A percentile compares a stretch with the other conserved stretches of the same genome.
These are phyloP conservation scores for Licmophora abbreviata DNA, from an alignment of 108 stramenopile species.

Conservation along the genomic window DNA sequence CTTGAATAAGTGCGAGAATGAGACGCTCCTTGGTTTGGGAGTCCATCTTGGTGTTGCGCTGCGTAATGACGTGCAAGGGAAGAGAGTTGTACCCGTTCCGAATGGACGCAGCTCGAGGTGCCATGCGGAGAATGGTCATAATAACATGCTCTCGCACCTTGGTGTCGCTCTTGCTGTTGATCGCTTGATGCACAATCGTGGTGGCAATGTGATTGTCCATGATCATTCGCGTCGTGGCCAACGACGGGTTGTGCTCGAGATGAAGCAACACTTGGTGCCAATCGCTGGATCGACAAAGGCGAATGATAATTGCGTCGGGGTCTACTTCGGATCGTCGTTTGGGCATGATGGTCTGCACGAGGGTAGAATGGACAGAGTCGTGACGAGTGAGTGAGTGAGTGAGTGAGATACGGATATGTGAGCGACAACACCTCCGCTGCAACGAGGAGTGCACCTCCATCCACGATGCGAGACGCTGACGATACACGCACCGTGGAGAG, in stretches of 20 bases:
- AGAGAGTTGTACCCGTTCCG: slow-evolving; percentile 50
- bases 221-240: slow-evolving; percentile 26
- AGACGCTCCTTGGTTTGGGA: slow-evolving; percentile 36
- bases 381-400: no score
- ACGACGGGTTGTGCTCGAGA: slow-evolving; percentile 20
- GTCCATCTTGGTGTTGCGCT: slow-evolving; percentile 54
- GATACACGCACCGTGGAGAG: no score
- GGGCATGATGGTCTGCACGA: no score
- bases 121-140: slow-evolving; percentile 17
- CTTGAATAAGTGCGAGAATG: slow-evolving; percentile 25
- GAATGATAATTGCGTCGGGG: no score
- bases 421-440: no score
- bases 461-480: no score
- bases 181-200: slow-evolving; percentile 52
- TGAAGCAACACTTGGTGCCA: slow-evolving; percentile 27
- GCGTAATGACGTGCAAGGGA: slow-evolving; percentile 42
- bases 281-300: slow-evolving; percentile 27
- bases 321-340: no score
- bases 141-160: slow-evolving; percentile 29
- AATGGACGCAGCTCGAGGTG: slow-evolving; percentile 36
- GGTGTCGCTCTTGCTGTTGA: slow-evolving; percentile 39
- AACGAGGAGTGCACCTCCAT: no score
- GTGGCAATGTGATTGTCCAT: slow-evolving; percentile 55
- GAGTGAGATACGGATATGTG: no score
- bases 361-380: no score